Conservation (phyloP, 2,329 filamentous ascomycete species). For the Aureobasidium vineae region DNA sequence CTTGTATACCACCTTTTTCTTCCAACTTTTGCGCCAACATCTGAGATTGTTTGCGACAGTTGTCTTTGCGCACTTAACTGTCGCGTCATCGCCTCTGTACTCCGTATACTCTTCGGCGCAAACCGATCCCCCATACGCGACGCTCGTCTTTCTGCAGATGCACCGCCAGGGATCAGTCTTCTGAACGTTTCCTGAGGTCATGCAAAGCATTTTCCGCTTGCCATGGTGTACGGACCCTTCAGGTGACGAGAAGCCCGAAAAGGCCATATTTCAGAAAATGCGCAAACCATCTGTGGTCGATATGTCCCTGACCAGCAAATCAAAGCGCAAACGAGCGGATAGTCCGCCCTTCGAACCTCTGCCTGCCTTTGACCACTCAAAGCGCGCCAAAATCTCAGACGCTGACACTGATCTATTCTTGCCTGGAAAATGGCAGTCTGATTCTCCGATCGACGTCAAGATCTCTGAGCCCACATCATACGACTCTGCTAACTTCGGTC, state of each 20-base stretch:
- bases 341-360: slow-evolving; percentile 44
- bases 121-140: slow-evolving; percentile 5
- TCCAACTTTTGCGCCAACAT: background rate
- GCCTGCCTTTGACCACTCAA: slow-evolving; percentile 32
- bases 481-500: background rate
- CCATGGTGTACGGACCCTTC: slow-evolving; percentile 46
- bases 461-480: background rate
- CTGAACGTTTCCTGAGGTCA: slow-evolving; percentile 32
- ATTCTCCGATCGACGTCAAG: background rate
- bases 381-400: slow-evolving; percentile 36
- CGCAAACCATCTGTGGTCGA: slow-evolving; percentile 48
- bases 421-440: slow-evolving; percentile 3
- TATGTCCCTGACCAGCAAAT: slow-evolving; percentile 49
- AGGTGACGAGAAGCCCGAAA: slow-evolving; percentile 48
- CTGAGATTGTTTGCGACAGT: slow-evolving; percentile 1
- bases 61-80: slow-evolving; percentile 20
- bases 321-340: slow-evolving; percentile 60
- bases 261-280: slow-evolving; percentile 44
- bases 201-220: slow-evolving; percentile 54
- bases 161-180: slow-evolving; percentile 1
- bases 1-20: background rate
- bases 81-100: slow-evolving; percentile 16
- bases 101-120: slow-evolving; percentile 18
- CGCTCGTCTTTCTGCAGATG: slow-evolving; percentile 9
- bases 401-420: slow-evolving; percentile 1